Conservation (phyloP, 1,139 yeast genomes). For the Kurtzmaniella quercitrusa region DNA sequence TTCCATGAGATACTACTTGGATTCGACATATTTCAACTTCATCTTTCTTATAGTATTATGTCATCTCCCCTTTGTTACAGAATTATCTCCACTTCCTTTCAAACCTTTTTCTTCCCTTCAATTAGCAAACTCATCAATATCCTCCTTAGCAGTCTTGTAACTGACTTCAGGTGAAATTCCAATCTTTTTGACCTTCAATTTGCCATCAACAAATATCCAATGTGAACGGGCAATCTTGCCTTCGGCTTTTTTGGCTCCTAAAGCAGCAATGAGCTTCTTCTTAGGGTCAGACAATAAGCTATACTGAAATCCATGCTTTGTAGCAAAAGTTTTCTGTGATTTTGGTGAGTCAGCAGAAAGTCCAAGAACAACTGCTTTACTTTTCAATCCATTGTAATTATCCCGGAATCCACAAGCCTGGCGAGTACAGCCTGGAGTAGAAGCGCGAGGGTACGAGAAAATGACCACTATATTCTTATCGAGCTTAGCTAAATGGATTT, state of each 20-base stretch:
- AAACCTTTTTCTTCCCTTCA: too few species aligned
- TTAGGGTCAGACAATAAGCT: slow-evolving; percentile 74
- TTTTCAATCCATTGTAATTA: slow-evolving; percentile 51
- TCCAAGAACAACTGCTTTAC: slow-evolving; percentile 56
- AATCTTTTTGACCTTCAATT: slow-evolving; percentile 57
- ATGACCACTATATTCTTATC: slow-evolving; percentile 52
- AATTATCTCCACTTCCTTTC: too few species aligned
- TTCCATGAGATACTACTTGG: too few species aligned
- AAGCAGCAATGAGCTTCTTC: slow-evolving; percentile 58
- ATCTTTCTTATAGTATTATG: too few species aligned
- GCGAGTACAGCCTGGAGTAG: slow-evolving; percentile 92
- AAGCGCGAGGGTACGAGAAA: slow-evolving; percentile 86
- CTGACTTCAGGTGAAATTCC: slow-evolving; percentile 80
- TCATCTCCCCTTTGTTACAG: too few species aligned
- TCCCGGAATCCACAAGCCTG: slow-evolving; percentile 89
- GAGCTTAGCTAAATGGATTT: slow-evolving; percentile 48
- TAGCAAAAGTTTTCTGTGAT: slow-evolving; percentile 72
- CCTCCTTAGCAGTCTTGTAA: slow-evolving; percentile 56
- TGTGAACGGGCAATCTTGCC: slow-evolving; percentile 82
- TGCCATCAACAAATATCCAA: slow-evolving; percentile 82
- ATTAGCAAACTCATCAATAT: slow-evolving; percentile 35
- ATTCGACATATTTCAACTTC: too few species aligned
- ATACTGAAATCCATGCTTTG: slow-evolving; percentile 69
- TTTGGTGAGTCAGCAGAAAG: slow-evolving; percentile 70
- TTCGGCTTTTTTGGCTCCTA: slow-evolving; percentile 84